Evolutionary conservation across 78 protist species (phyloP).

Genomic region (Pelomyxa schiedti): DNA sequence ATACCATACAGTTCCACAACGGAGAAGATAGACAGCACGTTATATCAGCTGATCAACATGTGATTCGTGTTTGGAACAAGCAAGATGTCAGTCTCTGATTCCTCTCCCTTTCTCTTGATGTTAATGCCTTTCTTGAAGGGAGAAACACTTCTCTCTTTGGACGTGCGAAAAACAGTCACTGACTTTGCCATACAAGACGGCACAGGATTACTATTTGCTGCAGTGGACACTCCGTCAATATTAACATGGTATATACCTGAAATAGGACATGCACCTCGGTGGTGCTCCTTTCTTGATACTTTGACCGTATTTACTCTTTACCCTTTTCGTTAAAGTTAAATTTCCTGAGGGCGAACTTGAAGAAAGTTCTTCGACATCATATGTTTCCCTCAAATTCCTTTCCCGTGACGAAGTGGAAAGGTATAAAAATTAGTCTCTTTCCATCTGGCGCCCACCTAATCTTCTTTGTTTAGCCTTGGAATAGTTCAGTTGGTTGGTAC

Average conservation of each 20-base stretch:
- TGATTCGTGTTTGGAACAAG: slow-evolving; percentile 62
- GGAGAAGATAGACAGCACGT: slow-evolving; percentile 12
- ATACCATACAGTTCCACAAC: slow-evolving; percentile 30
- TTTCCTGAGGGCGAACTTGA: slow-evolving; percentile 60
- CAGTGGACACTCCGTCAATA: slow-evolving; percentile 66
- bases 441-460: background rate
- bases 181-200: slow-evolving; percentile 25
- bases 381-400: slow-evolving; percentile 87
- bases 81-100: background rate
- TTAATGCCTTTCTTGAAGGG: no score
- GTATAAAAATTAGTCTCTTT: background rate
- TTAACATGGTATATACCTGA: slow-evolving; percentile 78
- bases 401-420: slow-evolving; percentile 71
- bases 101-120: background rate
- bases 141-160: slow-evolving; percentile 45
- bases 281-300: slow-evolving; percentile 87
- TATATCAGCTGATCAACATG: slow-evolving; percentile 49
- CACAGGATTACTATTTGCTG: slow-evolving; percentile 71
- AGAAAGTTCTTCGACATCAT: slow-evolving; percentile 46
- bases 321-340: background rate
- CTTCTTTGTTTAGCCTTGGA: slow-evolving; percentile 4
- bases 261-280: slow-evolving; percentile 95
- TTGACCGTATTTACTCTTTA: no score
- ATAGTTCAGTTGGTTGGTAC: slow-evolving; percentile 64
- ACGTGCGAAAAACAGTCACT: slow-evolving; percentile 57